Base-by-base conservation (phyloP, 345 rosid genomes). In the Salix viminalis region DNA sequence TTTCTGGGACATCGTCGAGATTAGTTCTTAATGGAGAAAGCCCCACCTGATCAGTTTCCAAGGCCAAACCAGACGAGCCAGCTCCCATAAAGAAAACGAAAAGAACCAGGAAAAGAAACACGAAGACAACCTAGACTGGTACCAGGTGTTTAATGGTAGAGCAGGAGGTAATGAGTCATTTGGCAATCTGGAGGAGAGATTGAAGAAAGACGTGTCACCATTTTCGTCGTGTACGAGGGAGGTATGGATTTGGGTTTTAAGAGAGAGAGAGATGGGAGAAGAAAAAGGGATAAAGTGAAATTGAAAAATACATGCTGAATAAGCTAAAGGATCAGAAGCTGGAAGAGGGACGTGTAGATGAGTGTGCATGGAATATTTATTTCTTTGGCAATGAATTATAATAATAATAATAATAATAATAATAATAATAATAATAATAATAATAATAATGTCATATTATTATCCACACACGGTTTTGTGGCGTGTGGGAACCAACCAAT, bases 1-100 rank as follows among this genome's bases (percentile, higher is more conserved):
- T 86, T 80, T 92, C 97, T 15, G 97, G 97, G 16, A 95, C 73
- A 58, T 95, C 97, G 11, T 79, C 87, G 0, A 95, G 85, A 74
- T 86, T 76, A 4, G 90, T 74, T 12, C 61, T 46, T 24, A 21
- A 12, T 30, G 71, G 28, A 54, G 66, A 70, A 21, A 42, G 34
- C 18, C 54, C 61, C 46, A 64, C 78, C 21, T 19, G 34, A 32
- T 32, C 61, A 5, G 79, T 76, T n/a, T 86, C 81, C 18, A 67
- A 46, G 1, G 64, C 75, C 14, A 87, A 56, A 81, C 81, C 80
- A 34, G 98, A 92, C 23, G 84, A 69, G 61, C 78, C 86, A 54
- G 84, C 79, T 65, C 98, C 98, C 98, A 92, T 94, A 65, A 77
- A 81, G 69, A 71, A 30, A 71, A 60, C 14, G 13, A 54, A 44